Evolutionary conservation across 805 yeast species (phyloP).

Genomic region (Isabelozyma pseudorhagii): DNA sequence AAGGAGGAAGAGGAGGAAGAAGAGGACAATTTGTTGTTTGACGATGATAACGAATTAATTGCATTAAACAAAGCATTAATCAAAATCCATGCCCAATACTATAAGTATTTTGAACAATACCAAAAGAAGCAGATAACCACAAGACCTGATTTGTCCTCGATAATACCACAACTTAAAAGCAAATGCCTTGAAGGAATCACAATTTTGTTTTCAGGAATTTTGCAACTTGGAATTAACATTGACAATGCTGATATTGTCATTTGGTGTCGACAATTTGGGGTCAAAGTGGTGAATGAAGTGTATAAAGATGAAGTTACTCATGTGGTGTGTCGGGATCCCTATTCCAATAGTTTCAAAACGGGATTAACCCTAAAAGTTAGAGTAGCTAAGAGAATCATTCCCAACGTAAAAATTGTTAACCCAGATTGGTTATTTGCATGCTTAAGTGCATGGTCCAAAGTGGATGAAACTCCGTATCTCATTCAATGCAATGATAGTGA

Average conservation of each 20-base stretch:
- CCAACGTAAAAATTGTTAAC: conserved; percentile 70
- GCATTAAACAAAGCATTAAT: conserved; percentile 60
- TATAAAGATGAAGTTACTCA: conserved; percentile 71
- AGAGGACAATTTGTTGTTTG: conserved; percentile 57
- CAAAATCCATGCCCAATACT: conserved; percentile 67
- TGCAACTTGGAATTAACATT: conserved; percentile 75
- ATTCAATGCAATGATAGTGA: conserved; percentile 49
- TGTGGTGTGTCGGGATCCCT: conserved; percentile 75
- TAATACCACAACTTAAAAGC: conserved; percentile 72
- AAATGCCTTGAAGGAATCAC: conserved; percentile 64
- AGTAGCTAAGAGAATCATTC: conserved; percentile 63
- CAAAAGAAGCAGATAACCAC: conserved; percentile 6
- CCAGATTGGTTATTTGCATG: conserved; percentile 93
- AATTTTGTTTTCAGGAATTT: conserved; percentile 82
- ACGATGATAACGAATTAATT: conserved; percentile 76
- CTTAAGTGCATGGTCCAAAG: conserved; percentile 71
- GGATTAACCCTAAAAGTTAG: conserved; percentile 76
- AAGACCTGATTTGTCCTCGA: conserved; percentile 60
- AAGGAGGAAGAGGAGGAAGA: conserved; percentile 25
- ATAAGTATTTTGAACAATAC: conserved; percentile 21
- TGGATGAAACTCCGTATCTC: conserved; percentile 57
- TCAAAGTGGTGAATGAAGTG: conserved; percentile 70
- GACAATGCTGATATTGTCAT: conserved; percentile 82
- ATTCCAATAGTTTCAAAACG: conserved; percentile 23
- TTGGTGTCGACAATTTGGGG: conserved; percentile 94